These are phyloP conservation scores for Nannochloris sp. DNA, from an alignment of 139 green algal species.

Conservation along the genomic window DNA sequence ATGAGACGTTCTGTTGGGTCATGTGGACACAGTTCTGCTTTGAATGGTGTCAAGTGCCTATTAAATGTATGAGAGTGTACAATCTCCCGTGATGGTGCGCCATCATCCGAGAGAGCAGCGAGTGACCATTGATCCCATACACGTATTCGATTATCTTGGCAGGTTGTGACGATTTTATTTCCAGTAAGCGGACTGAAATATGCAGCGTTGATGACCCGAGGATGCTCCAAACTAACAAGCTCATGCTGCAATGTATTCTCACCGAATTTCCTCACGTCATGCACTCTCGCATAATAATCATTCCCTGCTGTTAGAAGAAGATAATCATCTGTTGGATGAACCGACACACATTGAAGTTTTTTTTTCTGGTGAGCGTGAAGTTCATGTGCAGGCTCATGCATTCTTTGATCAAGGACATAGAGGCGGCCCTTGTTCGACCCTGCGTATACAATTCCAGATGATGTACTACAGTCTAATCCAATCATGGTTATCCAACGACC, in stretches of 20 bases:
- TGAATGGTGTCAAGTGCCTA: constrained; percentile 77
- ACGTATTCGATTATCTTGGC: constrained; percentile 75
- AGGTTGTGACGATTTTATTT: constrained; percentile 77
- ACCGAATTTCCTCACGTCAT: constrained; percentile 52
- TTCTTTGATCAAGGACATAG: constrained; percentile 46
- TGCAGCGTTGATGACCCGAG: constrained; percentile 69
- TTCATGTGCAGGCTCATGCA: constrained; percentile 21
- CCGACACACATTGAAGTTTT: constrained; percentile 33
- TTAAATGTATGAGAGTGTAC: constrained; percentile 93
- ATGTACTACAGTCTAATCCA: constrained; percentile 14
- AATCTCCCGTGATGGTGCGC: constrained; percentile 51
- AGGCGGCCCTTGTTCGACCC: constrained; percentile 56
- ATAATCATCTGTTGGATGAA: constrained; percentile 53
- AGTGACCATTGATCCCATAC: constrained; percentile 61
- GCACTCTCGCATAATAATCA: constrained; percentile 61
- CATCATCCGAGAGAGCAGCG: constrained; percentile 4
- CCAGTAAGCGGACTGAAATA: constrained; percentile 69
- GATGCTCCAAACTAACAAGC: constrained; percentile 34
- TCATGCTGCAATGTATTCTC: constrained; percentile 1
- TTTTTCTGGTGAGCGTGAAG: constrained; percentile 46
- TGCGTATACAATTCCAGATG: constrained; percentile 21
- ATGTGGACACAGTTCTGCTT: constrained; percentile 78
- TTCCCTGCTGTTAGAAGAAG: constrained; percentile 70
- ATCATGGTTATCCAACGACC: constrained; percentile 19
- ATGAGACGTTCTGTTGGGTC: constrained; percentile 57